These are phyloP conservation scores for Silene noctiflora DNA, from an alignment of 179 eudicot genomes.

Conservation along the genomic window DNA sequence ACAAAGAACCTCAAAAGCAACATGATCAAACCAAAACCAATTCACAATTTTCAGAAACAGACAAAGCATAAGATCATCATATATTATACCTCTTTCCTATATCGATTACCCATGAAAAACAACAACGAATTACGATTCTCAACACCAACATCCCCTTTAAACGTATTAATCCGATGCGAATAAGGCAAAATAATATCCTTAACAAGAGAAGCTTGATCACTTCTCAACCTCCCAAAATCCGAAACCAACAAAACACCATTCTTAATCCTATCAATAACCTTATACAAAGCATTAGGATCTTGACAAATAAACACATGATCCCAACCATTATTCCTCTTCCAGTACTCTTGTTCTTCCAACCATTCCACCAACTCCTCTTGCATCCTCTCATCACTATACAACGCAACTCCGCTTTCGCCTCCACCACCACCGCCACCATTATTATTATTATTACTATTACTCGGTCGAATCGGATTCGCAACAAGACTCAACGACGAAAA, in stretches of 20 bases:
- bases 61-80: not conserved
- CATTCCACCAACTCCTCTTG: conserved; percentile 75
- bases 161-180: conserved; percentile 72
- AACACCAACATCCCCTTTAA: conserved; percentile 63
- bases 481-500: conserved; percentile 87
- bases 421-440: not conserved
- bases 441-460: not conserved
- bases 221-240: conserved; percentile 81
- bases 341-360: conserved; percentile 71
- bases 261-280: conserved; percentile 68
- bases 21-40: not conserved
- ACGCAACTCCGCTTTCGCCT: not conserved
- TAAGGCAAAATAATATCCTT: conserved; percentile 91
- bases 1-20: not conserved
- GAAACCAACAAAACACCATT: conserved; percentile 77
- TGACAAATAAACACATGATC: conserved; percentile 91
- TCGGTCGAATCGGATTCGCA: conserved; percentile 52
- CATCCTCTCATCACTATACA: conserved; percentile 81
- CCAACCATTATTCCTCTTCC: conserved; percentile 94
- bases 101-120: conserved; percentile 96
- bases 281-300: conserved; percentile 90
- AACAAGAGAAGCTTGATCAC: conserved; percentile 71
- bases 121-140: conserved; percentile 64
- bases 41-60: not conserved
- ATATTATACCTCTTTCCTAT: conserved; percentile 70